phyloP scores from a whole-genome alignment of 345 rosid genomes.

The Melaleuca quinquenervia region DNA sequence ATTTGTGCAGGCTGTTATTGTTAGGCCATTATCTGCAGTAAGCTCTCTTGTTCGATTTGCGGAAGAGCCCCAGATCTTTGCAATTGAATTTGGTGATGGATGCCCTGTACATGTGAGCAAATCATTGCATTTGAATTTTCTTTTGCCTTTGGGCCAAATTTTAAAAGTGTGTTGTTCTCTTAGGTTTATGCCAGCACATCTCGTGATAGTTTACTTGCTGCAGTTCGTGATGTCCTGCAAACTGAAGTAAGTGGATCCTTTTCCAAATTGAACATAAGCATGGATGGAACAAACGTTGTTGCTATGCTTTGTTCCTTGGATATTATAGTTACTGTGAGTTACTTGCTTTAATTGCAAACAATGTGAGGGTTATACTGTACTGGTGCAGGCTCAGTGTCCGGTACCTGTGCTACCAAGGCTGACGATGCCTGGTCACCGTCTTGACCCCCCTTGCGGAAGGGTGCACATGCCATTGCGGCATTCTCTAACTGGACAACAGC shows the following conservation, averaged over 20 bases:
- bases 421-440: constrained; percentile 98
- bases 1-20: constrained; percentile 95
- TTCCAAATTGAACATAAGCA: neutral
- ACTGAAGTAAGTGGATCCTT: constrained; percentile 65
- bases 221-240: constrained; percentile 94
- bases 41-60: constrained; percentile 90
- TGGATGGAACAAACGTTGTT: neutral
- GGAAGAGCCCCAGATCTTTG: constrained; percentile 99
- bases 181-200: constrained; percentile 95
- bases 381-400: constrained; percentile 60
- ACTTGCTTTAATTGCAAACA: neutral
- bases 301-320: neutral
- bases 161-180: constrained; percentile 13
- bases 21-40: constrained; percentile 85
- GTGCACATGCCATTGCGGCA: constrained; percentile 33
- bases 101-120: constrained; percentile 89
- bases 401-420: constrained; percentile 89
- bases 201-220: constrained; percentile 90
- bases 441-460: constrained; percentile 98
- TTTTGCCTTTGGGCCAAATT: constrained; percentile 1
- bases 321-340: neutral
- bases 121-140: neutral
- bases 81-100: constrained; percentile 88
- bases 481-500: constrained; percentile 27
- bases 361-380: constrained; percentile 7